Evolutionary conservation across 2,329 filamentous ascomycete species (phyloP).

Genomic region (Dactylonectria macrodidyma): DNA sequence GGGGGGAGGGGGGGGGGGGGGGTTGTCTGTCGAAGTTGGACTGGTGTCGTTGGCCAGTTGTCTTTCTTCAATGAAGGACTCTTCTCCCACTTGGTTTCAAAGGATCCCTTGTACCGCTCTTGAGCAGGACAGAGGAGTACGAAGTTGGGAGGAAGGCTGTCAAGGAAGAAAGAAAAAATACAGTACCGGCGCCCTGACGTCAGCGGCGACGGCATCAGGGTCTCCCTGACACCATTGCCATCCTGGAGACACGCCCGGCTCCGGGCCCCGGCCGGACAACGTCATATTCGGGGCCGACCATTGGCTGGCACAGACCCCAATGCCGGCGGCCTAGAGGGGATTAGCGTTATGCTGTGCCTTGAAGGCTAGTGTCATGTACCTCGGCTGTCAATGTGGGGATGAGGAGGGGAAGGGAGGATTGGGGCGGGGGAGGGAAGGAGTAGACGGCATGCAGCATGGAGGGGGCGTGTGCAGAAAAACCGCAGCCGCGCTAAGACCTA

Average conservation of each 20-base stretch:
- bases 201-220: constrained; percentile 45
- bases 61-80: not conserved
- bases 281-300: constrained; percentile 44
- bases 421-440: not conserved
- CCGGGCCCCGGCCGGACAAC: constrained; percentile 41
- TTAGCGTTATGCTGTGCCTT: not conserved
- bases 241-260: constrained; percentile 38
- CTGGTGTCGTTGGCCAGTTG: not conserved
- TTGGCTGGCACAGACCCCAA: constrained; percentile 32
- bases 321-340: constrained; percentile 13
- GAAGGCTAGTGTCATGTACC: constrained; percentile 14
- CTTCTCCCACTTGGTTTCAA: not conserved
- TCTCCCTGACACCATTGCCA: constrained; percentile 40
- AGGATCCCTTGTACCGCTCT: not conserved
- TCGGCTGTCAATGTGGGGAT: constrained; percentile 19
- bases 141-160: not conserved
- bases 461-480: constrained; percentile 6
- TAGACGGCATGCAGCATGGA: constrained; percentile 8
- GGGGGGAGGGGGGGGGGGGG: too few relatives aligned
- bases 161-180: not conserved
- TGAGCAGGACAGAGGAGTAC: not conserved
- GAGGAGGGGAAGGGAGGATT: not conserved
- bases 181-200: constrained; percentile 42
- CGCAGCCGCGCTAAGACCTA: not conserved
- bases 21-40: too few relatives aligned